A percentile compares a stretch with the other conserved stretches of the same genome.
phyloP scores from a whole-genome alignment of 139 green algal genomes.

The Picochlorum sp. region DNA sequence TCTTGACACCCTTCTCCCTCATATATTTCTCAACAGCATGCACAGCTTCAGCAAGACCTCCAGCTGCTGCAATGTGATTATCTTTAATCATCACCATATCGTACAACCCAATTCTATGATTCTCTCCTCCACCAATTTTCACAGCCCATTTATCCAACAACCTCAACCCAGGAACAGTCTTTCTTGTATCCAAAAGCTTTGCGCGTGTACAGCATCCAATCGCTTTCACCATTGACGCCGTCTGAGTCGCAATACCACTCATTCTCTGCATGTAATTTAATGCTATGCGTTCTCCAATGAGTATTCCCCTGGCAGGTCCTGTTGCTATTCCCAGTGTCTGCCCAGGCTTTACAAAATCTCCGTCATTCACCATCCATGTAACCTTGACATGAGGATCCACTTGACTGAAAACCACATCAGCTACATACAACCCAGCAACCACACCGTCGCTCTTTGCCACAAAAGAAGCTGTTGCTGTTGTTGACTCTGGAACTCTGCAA shows the following conservation, averaged over 20 bases:
- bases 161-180: slow-evolving; percentile 88
- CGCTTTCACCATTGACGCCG: slow-evolving; percentile 55
- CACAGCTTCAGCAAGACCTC: slow-evolving; percentile 69
- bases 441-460: slow-evolving; percentile 85
- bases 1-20: slow-evolving; percentile 21
- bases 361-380: slow-evolving; percentile 40
- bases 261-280: slow-evolving; percentile 99
- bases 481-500: slow-evolving; percentile 63
- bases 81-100: slow-evolving; percentile 99
- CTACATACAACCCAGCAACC: slow-evolving; percentile 80
- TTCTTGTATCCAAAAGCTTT: slow-evolving; percentile 85
- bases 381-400: slow-evolving; percentile 74
- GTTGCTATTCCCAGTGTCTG: slow-evolving; percentile 52
- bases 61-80: slow-evolving; percentile 96
- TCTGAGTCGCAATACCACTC: slow-evolving; percentile 83
- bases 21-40: slow-evolving; percentile 47
- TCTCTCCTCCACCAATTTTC: slow-evolving; percentile 67
- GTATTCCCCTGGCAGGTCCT: slow-evolving; percentile 71
- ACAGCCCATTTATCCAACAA: slow-evolving; percentile 99
- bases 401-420: slow-evolving; percentile 61
- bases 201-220: slow-evolving; percentile 18
- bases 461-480: slow-evolving; percentile 69
- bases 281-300: slow-evolving; percentile 88
- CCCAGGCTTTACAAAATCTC: slow-evolving; percentile 41
- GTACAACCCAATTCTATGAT: slow-evolving; percentile 79